Evolutionary conservation across 306 rosid genomes (phyloP).

Genomic region (Betula pendula): DNA sequence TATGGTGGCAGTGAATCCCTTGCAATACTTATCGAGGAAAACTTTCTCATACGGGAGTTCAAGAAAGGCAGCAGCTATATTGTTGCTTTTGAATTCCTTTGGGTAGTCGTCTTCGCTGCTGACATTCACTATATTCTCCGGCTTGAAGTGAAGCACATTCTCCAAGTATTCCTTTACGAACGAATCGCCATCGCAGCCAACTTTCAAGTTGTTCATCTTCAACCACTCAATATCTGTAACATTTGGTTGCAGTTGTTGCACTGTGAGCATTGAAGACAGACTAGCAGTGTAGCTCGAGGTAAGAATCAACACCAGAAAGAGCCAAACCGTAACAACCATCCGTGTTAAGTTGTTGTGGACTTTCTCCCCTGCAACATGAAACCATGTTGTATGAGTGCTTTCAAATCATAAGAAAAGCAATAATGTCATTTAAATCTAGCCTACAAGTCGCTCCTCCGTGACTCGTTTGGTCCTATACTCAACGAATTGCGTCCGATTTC

Average conservation of each 20-base stretch:
- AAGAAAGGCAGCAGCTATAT: slow-evolving; percentile 63
- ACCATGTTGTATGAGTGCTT: background rate
- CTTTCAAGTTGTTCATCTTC: slow-evolving; percentile 30
- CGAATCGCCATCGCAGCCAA: slow-evolving; percentile 27
- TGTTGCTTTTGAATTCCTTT: slow-evolving; percentile 24
- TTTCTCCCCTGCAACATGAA: slow-evolving; percentile 43
- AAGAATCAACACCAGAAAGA: slow-evolving; percentile 55
- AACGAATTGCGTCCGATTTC: too few relatives aligned
- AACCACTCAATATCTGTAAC: slow-evolving; percentile 46
- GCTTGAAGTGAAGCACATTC: slow-evolving; percentile 13
- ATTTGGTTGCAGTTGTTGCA: slow-evolving; percentile 27
- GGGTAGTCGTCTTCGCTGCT: slow-evolving; percentile 23
- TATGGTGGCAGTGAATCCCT: slow-evolving; percentile 35
- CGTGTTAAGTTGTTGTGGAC: slow-evolving; percentile 48
- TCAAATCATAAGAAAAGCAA: background rate
- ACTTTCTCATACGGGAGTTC: slow-evolving; percentile 66
- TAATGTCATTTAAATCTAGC: too few relatives aligned
- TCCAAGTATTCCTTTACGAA: slow-evolving; percentile 35
- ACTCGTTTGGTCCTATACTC: too few relatives aligned
- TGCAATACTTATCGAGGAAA: slow-evolving; percentile 50
- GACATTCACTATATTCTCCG: slow-evolving; percentile 16
- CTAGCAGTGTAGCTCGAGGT: slow-evolving; percentile 73
- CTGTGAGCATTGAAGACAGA: slow-evolving; percentile 63
- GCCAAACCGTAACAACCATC: slow-evolving; percentile 45
- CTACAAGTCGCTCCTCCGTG: too few relatives aligned